Conservation (phyloP, 208 protist genomes). For the Acanthamoeba castellanii region DNA sequence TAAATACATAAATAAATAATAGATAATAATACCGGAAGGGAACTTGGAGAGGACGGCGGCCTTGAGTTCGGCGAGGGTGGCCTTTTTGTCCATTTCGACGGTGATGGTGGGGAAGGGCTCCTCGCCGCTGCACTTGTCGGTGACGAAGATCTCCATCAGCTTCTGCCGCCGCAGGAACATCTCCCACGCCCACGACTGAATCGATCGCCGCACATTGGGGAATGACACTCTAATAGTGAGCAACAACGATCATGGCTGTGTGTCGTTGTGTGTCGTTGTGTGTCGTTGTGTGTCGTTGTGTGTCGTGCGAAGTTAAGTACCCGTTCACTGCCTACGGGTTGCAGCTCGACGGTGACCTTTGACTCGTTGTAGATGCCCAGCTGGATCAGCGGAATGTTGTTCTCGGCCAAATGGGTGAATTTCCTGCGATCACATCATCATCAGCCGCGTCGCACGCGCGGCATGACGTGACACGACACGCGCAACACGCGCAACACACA, state of each 20-base stretch:
- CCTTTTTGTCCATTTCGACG: conserved; percentile 40
- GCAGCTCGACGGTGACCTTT: not conserved
- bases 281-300: too few species aligned
- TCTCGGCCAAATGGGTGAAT: conserved; percentile 33
- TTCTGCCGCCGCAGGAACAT: conserved; percentile 44
- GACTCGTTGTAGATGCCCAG: conserved; percentile 48
- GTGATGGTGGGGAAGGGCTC: conserved; percentile 46
- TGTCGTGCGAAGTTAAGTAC: too few species aligned
- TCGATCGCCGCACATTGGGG: not conserved
- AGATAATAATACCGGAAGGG: not conserved
- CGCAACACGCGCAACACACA: too few species aligned
- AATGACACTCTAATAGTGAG: too few species aligned
- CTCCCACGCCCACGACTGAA: conserved; percentile 20
- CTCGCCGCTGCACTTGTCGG: conserved; percentile 34
- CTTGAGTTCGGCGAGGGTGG: conserved; percentile 57
- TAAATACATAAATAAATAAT: not conserved
- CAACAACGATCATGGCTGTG: too few species aligned
- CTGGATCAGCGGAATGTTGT: conserved; percentile 19
- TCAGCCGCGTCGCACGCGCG: not conserved
- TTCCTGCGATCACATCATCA: not conserved
- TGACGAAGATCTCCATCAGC: conserved; percentile 64
- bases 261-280: too few species aligned
- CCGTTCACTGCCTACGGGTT: not conserved
- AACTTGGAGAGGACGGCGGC: conserved; percentile 44
- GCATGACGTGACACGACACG: not conserved